Evolutionary conservation across 164 flowering plant species (phyloP).

Genomic region (Saururus chinensis): DNA sequence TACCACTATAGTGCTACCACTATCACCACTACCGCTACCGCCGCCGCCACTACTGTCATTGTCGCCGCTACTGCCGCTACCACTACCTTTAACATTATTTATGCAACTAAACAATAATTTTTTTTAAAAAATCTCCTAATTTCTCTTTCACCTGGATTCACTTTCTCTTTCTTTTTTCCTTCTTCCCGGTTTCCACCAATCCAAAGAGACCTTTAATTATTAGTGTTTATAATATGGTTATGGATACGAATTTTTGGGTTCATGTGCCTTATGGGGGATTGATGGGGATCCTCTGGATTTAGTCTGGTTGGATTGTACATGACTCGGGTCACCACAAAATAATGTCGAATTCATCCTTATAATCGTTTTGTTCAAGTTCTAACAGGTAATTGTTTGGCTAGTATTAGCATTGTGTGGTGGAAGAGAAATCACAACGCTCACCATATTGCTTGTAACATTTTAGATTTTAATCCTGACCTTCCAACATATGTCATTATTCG

Average conservation of each 20-base stretch:
- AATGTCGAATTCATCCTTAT: constrained; percentile 21
- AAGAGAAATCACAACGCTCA: constrained; percentile 67
- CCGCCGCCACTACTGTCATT: too few species aligned
- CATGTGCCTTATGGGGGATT: constrained; percentile 34
- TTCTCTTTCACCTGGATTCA: too few species aligned
- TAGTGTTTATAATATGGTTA: constrained; percentile 36
- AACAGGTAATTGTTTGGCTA: constrained; percentile 49
- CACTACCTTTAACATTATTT: too few species aligned
- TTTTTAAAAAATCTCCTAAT: too few species aligned
- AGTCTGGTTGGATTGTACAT: constrained; percentile 50
- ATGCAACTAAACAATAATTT: too few species aligned
- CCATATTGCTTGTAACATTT: constrained; percentile 48
- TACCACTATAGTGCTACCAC: too few species aligned
- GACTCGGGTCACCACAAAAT: constrained; percentile 56
- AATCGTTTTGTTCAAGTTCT: constrained; percentile 35
- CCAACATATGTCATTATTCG: constrained; percentile 57
- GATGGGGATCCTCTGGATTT: constrained; percentile 50
- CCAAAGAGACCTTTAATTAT: too few species aligned
- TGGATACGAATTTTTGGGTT: constrained; percentile 14
- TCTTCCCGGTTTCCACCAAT: too few species aligned
- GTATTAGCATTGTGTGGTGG: constrained; percentile 75
- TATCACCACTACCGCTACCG: too few species aligned
- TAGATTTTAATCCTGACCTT: constrained; percentile 50
- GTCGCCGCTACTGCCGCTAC: too few species aligned
- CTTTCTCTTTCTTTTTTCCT: too few species aligned